Evolutionary conservation across 345 rosid genomes (phyloP).

Genomic region (Anacardium occidentale): DNA sequence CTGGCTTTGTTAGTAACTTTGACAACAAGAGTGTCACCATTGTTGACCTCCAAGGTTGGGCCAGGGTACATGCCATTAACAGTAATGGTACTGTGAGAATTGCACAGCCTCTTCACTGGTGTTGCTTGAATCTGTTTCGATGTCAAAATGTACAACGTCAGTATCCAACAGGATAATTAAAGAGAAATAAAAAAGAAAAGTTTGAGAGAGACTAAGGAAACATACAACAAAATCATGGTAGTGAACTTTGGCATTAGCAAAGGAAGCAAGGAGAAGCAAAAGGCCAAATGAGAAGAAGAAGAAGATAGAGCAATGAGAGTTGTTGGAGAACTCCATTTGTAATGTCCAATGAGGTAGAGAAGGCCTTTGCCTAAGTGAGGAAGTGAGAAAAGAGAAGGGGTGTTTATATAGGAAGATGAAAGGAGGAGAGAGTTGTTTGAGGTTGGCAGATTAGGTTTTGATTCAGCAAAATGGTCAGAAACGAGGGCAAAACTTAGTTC

Average conservation of each 20-base stretch:
- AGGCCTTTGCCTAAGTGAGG: neutral
- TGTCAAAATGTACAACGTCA: neutral
- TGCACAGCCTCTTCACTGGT: constrained; percentile 93
- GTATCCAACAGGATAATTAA: neutral
- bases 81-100: constrained; percentile 65
- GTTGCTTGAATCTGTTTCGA: constrained; percentile 67
- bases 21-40: constrained; percentile 73
- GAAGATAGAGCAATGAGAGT: constrained; percentile 2
- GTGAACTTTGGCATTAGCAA: constrained; percentile 49
- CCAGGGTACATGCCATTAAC: constrained; percentile 96
- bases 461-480: constrained; percentile 27
- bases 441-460: constrained; percentile 74
- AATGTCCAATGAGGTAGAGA: neutral
- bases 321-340: constrained; percentile 22
- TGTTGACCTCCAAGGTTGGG: constrained; percentile 69
- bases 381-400: neutral
- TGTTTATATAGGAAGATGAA: constrained; percentile 33
- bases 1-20: constrained; percentile 62
- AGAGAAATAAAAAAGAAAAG: neutral
- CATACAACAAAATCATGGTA: constrained; percentile 76
- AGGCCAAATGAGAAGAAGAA: constrained; percentile 32
- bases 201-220: neutral
- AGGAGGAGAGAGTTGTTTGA: constrained; percentile 25
- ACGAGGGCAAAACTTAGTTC: constrained; percentile 28
- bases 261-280: constrained; percentile 41